Evolutionary conservation across 2,329 filamentous ascomycete genomes (phyloP).

Genomic region (Boeremia lycopersici): DNA sequence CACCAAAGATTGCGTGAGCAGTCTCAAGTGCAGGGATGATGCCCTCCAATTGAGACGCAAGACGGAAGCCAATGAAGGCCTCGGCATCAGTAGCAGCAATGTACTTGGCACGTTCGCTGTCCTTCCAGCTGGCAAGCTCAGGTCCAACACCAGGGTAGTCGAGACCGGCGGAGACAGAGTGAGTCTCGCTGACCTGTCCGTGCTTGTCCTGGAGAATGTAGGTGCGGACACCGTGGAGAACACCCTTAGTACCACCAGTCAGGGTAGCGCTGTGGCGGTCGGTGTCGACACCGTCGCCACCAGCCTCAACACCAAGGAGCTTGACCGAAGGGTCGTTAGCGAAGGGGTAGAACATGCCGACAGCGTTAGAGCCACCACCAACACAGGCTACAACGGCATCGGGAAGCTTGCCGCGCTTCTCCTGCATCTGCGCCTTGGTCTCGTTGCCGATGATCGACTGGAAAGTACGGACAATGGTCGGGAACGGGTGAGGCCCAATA

Average conservation of each 20-base stretch:
- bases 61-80: conserved; percentile 84
- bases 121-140: conserved; percentile 92
- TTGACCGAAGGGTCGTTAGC: conserved; percentile 82
- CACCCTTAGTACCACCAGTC: conserved; percentile 83
- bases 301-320: conserved; percentile 91
- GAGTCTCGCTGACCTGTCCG: conserved; percentile 92
- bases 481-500: conserved; percentile 97
- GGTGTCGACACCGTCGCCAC: conserved; percentile 90
- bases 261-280: conserved; percentile 85
- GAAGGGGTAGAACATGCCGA: conserved; percentile 99
- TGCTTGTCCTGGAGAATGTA: conserved; percentile 93
- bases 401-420: conserved; percentile 83
- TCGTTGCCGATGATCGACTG: conserved; percentile 95
- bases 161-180: conserved; percentile 93
- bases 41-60: conserved; percentile 86
- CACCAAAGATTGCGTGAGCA: conserved; percentile 89
- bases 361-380: conserved; percentile 91
- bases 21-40: conserved; percentile 97
- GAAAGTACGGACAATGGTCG: conserved; percentile 96
- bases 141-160: conserved; percentile 98
- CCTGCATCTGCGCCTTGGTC: conserved; percentile 89
- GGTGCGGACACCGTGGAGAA: conserved; percentile 93
- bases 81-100: conserved; percentile 89
- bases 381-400: conserved; percentile 97
- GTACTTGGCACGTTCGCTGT: conserved; percentile 83